Evolutionary conservation across 2,329 filamentous ascomycete genomes (phyloP), one percentile per base, ranked within the genome.

Genomic region (Talaromyces sp.): DNA sequence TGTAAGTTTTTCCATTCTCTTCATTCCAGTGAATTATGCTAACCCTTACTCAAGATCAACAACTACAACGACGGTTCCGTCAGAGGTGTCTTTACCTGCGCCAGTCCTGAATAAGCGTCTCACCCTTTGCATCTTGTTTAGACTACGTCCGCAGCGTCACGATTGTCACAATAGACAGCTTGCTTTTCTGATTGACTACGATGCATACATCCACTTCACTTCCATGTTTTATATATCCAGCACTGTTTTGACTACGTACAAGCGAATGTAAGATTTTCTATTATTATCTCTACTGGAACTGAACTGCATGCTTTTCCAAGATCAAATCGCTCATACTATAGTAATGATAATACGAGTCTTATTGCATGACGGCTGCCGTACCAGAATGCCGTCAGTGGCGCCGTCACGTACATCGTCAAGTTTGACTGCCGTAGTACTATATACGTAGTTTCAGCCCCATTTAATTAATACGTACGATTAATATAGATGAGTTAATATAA

Each of bases 1-100:
- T 68, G 76, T 79, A 70, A 75, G 77, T 72, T 68, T 68, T 64
- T 65, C 19, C 3, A 10, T 11, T 10, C n/a, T 22, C 7, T 38
- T 17, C 19, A 1, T 13, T 8, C 2, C 1, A n/a, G 25, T 54
- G 15, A 15, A 17, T 45, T 59, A 17, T 31, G 11, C 36, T 59
- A 59, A 59, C 5, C 11, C 1, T 17, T 34, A 7, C 15, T 13
- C 15, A 27, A 65, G 63, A 61, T 65, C 19, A 38, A 65, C 58
- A 65, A 65, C 13, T 65, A 65, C 8, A 61, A 59, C 27, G 5
- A 34, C 4, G 63, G 63, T 19, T 27, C 58, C 7, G 58, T 65
- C 36, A 54, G 58, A 36, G 63, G 63, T 4, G 58, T 61, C n/a
- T 65, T 65, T 58, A 56, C 58, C 11, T 65, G 63, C 47, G 47